Evolutionary conservation across 2,329 filamentous ascomycete species (phyloP), one percentile per base, ranked within the genome.

Genomic region (Phaeosphaeria sp.): DNA sequence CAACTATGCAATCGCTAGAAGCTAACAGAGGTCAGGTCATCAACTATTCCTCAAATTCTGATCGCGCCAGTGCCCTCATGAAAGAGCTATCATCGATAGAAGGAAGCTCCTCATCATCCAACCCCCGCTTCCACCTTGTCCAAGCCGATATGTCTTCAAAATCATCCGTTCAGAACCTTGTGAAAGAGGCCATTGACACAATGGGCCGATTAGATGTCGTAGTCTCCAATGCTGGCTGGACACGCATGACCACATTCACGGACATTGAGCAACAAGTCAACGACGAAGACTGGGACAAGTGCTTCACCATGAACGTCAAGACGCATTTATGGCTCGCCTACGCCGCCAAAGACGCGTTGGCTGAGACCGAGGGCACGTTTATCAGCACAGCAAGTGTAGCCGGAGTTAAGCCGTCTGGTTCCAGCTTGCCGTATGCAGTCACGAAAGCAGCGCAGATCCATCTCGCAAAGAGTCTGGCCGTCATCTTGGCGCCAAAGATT

Each of bases 381-480:
- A 83, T 90, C 61, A 86, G 83, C 1, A 89, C 88, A 0, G 86
- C 88, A 0, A 87, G 84, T 46, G 67, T 90, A 22, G 88, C 89
- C 0, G 89, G 88, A 0, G 84, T 90, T 1, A 86, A 83, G 66
- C 83, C 85, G 0, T 85, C 82, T 58, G 89, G 89, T 1, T 89
- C 86, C 84, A 84, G 81, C 48, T 81, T 88, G 84, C 86, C 91
- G 5, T 95, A 95, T 70, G 83, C 88, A 0, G 89, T 93, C 6
- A 90, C 90, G 20, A 95, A 95, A 72, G 90, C 91, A 0, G 91
- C 91, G 11, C 84, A 85, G 56, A 77, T 90, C 52, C 89, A 90
- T 74, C 75, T 90, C 46, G 87, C 88, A 79, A 88, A 87, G 68
- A 85, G 86, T 57, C 76, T 90, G 43, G 88, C 88, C 2, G 78